phyloP scores from a whole-genome alignment of 1,139 yeast genomes.

The Petasospora rhodanensis region DNA sequence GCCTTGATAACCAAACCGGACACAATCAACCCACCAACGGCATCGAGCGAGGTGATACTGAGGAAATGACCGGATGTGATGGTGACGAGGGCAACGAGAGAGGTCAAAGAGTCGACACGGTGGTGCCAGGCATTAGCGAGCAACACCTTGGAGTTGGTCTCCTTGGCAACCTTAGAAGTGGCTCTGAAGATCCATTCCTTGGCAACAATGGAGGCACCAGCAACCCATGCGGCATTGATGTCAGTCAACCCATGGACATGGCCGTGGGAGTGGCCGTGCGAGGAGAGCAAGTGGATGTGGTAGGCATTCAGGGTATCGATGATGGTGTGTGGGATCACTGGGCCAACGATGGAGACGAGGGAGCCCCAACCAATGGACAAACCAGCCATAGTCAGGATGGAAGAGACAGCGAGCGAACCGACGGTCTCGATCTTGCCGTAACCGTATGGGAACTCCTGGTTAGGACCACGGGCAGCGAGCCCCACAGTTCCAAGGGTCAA shows the following conservation, averaged over 20 bases:
- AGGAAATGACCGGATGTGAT: slow-evolving; percentile 81
- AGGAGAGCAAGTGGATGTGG: slow-evolving; percentile 29
- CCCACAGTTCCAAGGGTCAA: slow-evolving; percentile 87
- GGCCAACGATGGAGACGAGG: slow-evolving; percentile 63
- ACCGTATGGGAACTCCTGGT: slow-evolving; percentile 71
- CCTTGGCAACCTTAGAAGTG: slow-evolving; percentile 72
- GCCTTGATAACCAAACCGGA: slow-evolving; percentile 79
- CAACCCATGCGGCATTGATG: slow-evolving; percentile 94
- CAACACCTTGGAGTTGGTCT: slow-evolving; percentile 79
- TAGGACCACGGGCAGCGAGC: slow-evolving; percentile 64
- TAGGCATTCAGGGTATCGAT: slow-evolving; percentile 40
- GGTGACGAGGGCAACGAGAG: slow-evolving; percentile 83
- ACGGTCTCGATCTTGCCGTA: slow-evolving; percentile 90
- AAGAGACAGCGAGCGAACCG: slow-evolving; percentile 85
- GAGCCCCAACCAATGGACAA: slow-evolving; percentile 89
- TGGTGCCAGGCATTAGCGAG: slow-evolving; percentile 99
- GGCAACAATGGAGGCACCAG: slow-evolving; percentile 77
- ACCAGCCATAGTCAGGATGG: slow-evolving; percentile 82
- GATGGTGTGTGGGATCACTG: slow-evolving; percentile 53
- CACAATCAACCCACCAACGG: slow-evolving; percentile 86
- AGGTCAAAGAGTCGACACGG: slow-evolving; percentile 90
- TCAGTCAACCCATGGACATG: slow-evolving; percentile 51
- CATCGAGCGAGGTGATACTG: slow-evolving; percentile 78
- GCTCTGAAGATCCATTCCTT: slow-evolving; percentile 85
- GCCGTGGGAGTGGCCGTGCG: slow-evolving; percentile 41